Percentiles rank a stretch among this genome's conserved stretches.
Conservation (phyloP, 495 filamentous ascomycete species). For the Tuber calosporum region DNA sequence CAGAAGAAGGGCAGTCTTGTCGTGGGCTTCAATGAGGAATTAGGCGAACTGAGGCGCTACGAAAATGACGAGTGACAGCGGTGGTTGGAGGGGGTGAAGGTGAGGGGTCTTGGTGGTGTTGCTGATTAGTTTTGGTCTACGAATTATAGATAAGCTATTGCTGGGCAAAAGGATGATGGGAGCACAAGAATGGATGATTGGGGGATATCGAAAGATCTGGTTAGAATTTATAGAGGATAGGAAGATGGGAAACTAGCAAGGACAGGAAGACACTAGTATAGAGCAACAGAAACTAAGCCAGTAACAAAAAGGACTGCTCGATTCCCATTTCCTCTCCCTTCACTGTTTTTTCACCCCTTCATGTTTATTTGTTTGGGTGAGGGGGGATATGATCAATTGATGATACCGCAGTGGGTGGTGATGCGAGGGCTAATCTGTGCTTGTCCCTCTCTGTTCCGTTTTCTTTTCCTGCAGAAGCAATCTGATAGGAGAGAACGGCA, state of each 20-base stretch:
- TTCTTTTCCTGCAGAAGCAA: not conserved
- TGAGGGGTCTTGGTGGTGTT: conserved; percentile 1
- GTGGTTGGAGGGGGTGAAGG: not conserved
- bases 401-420: not conserved
- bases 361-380: not conserved
- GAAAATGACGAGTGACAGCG: not conserved
- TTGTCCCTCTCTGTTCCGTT: not conserved
- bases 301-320: not conserved
- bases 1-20: conserved; percentile 10
- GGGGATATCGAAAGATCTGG: not conserved
- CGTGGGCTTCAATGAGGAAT: conserved; percentile 9
- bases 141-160: not conserved
- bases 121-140: not conserved
- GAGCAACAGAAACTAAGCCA: not conserved
- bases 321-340: not conserved
- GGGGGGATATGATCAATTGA: not conserved
- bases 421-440: not conserved
- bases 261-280: not conserved
- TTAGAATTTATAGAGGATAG: not conserved
- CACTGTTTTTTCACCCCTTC: not conserved
- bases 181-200: not conserved
- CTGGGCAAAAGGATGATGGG: not conserved
- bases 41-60: not conserved
- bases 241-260: conserved; percentile 1
- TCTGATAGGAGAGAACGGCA: conserved; percentile 1